Base-by-base conservation (phyloP, 1,284 basidiomycete genomes). In the Mycosarcoma maydis region DNA sequence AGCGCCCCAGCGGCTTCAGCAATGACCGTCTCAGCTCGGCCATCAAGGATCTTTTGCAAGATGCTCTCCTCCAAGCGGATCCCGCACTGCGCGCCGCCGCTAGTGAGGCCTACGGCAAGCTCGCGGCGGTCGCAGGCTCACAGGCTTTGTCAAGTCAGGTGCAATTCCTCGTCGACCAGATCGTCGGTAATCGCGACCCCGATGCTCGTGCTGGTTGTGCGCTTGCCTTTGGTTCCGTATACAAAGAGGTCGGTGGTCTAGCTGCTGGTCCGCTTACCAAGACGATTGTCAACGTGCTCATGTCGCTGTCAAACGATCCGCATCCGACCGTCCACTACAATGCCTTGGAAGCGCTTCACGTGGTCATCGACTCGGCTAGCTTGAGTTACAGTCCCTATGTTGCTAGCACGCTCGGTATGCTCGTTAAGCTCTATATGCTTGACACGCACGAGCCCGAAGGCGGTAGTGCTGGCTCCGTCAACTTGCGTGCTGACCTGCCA, bases 301-400 rank as follows among this genome's bases (percentile, higher is more conserved):
- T 97, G 89, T 97, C 94, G 2, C 87, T 99, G 26, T 89, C 91
- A 77, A 93, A 91, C 61, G 96, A 99, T 81, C 93, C 96, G 0
- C 96, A 98, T 81, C 96, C 96, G 0, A 87, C 94, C 11, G 96
- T 98, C 5, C 94, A 98, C 83, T 97, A 90, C 80, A 94, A 90
- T 87, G 90, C 95, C 1, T 85, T 98, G 56, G 88, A 88, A 45
- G 91, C 96, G 0, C 86, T 99, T 20, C 88, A 90, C 10, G 86
- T 88, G 24, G 94, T 98, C 46, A 90, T 97, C 79, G 90, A 94
- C 74, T 90, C 94, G 4, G 94, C 95, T 2, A 94, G 91, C 82
- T 84, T 98, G 46, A 90, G 92, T 4, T 99, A 97, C 81, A 89
- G 90, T 10, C 90, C 92, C 0, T 96, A 90, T 76, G 90, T 97